phyloP scores from a whole-genome alignment of 2,329 filamentous ascomycete species.

The Ceratocystis papillata region DNA sequence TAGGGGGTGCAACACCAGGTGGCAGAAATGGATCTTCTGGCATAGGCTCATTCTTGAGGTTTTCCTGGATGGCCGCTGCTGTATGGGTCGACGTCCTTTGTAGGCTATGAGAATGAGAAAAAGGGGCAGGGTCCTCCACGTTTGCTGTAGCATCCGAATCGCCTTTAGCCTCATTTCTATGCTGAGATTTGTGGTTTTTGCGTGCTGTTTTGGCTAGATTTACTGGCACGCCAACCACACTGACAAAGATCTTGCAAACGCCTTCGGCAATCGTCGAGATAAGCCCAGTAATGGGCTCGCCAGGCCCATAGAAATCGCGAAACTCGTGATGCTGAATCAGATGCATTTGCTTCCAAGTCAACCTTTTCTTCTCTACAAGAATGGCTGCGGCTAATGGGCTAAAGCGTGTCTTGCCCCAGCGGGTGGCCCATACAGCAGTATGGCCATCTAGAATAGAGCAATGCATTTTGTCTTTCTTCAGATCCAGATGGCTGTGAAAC shows the following conservation, averaged over 20 bases:
- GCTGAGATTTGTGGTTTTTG: slow-evolving; percentile 33
- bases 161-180: not conserved
- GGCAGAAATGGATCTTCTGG: slow-evolving; percentile 16
- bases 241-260: slow-evolving; percentile 19
- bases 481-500: slow-evolving; percentile 51
- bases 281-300: slow-evolving; percentile 58
- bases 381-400: slow-evolving; percentile 55
- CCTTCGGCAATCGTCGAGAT: slow-evolving; percentile 27
- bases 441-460: slow-evolving; percentile 55
- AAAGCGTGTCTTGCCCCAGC: slow-evolving; percentile 48
- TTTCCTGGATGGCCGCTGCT: slow-evolving; percentile 23
- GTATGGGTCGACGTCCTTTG: slow-evolving; percentile 3
- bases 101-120: not conserved
- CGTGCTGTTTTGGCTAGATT: slow-evolving; percentile 48
- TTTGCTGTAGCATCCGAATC: not conserved
- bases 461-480: slow-evolving; percentile 46
- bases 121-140: not conserved
- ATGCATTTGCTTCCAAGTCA: slow-evolving; percentile 53
- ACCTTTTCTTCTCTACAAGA: slow-evolving; percentile 48
- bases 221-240: slow-evolving; percentile 44
- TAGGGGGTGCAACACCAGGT: slow-evolving; percentile 26
- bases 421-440: slow-evolving; percentile 56
- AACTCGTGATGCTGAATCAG: slow-evolving; percentile 58
- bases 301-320: slow-evolving; percentile 67
- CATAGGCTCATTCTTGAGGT: slow-evolving; percentile 24